Evolutionary conservation across 2,329 filamentous ascomycete genomes (phyloP), one percentile per base, ranked within the genome.

Genomic region (Ophiostoma ips): DNA sequence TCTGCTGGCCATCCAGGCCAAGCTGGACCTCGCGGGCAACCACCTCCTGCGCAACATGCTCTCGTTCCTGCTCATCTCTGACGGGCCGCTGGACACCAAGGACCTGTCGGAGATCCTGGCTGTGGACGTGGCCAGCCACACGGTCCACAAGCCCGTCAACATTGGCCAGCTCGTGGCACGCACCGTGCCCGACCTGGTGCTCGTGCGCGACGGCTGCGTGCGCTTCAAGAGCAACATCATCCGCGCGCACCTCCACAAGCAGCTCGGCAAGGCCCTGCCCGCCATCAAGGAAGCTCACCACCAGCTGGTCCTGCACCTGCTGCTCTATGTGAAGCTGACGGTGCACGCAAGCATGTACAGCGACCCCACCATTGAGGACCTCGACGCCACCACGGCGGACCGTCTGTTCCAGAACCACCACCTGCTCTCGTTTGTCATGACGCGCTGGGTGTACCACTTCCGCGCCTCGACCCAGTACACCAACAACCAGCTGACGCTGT

Each of bases 201-300:
- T 64, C 11, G 61, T 67, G 5, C 58, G 63, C 5, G 58, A 59
- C 2, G 65, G 65, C 0, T 55, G 55, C 3, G 51, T 66, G 12
- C 64, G 62, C 33, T 68, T 68, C 60, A 65, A 66, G 49, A 66
- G 63, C 52, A 59, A 63, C 34, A 50, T 62, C 13, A 58, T 67
- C 9, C 61, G 61, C 30, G 50, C 54, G 0, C 60, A 65, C 50
- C 53, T 67, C 18, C 58, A 58, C 28, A 53, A 55, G 6, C 60
- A 63, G 12, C 61, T 65, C 16, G 66, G 65, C 38, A 65, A 63
- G 41, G 56, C 58, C 0, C 58, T 68, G 2, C 58, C 64, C 1
- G 62, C 64, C 0, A 38, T 56, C 1, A 56, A 58, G 36, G 64
- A 68, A 28, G 60, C 65, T 0, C 65, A 68, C 11, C 55, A 58